Evolutionary conservation across 345 rosid genomes (phyloP).

Genomic region (Eucalyptus tenuipes): DNA sequence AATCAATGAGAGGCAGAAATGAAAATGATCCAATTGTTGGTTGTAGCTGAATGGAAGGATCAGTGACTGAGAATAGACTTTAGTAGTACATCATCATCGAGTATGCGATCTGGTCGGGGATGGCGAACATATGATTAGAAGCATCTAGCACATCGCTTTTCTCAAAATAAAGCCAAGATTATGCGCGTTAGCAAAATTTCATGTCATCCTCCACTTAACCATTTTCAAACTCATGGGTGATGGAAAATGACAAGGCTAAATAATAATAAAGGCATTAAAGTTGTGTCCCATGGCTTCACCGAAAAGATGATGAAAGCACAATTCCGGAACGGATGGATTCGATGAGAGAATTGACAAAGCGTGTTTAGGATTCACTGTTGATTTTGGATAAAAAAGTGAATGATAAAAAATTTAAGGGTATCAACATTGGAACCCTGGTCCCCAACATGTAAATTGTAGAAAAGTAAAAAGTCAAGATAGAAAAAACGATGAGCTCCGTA

Average conservation of each 20-base stretch:
- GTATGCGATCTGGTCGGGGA: background rate
- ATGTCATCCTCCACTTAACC: background rate
- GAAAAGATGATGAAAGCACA: background rate
- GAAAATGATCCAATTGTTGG: background rate
- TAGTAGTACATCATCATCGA: background rate
- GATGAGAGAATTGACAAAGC: background rate
- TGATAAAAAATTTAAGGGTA: background rate
- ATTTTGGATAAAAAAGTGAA: background rate
- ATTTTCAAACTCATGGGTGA: background rate
- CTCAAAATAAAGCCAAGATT: background rate
- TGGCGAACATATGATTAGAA: background rate
- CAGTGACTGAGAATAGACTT: background rate
- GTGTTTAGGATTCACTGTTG: background rate
- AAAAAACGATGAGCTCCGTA: fast-evolving
- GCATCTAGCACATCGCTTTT: background rate
- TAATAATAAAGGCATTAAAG: background rate
- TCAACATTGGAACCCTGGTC: background rate
- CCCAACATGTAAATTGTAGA: background rate
- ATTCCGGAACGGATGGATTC: background rate
- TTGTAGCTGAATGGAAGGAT: background rate
- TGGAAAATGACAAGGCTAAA: background rate
- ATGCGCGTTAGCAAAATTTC: background rate
- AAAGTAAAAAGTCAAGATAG: background rate
- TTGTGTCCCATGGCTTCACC: background rate
- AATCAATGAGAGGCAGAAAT: conserved; percentile 19